Evolutionary conservation across 2,329 filamentous ascomycete species (phyloP).

Genomic region (Monosporascus sp.): DNA sequence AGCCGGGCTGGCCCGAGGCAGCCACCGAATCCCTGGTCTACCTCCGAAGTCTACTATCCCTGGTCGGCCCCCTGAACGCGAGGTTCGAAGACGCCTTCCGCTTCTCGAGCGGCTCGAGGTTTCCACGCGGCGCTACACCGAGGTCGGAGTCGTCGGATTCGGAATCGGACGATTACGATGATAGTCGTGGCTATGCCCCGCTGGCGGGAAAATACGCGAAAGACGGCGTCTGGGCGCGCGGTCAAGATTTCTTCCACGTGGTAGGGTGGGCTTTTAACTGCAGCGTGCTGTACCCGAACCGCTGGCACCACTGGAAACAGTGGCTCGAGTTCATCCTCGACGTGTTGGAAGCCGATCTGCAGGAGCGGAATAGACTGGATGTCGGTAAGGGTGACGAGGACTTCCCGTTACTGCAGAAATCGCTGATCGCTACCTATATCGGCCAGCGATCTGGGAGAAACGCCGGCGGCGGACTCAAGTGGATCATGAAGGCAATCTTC

Average conservation of each 20-base stretch:
- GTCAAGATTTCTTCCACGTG: constrained; percentile 82
- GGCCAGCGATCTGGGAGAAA: constrained; percentile 40
- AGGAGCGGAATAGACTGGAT: constrained; percentile 50
- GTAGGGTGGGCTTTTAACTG: constrained; percentile 94
- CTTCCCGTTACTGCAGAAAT: constrained; percentile 38
- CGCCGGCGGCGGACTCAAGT: constrained; percentile 35
- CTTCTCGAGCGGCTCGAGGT: constrained; percentile 43
- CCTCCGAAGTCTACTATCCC: constrained; percentile 59
- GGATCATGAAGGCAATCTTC: constrained; percentile 62
- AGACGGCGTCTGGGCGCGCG: constrained; percentile 66
- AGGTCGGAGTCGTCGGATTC: constrained; percentile 27
- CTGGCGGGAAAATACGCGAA: constrained; percentile 58
- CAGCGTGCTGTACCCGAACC: constrained; percentile 62
- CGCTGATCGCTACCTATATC: constrained; percentile 59
- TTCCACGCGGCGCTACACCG: constrained; percentile 20
- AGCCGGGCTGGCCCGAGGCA: constrained; percentile 55
- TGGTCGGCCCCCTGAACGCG: constrained; percentile 66
- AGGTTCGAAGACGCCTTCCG: constrained; percentile 66
- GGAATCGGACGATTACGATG: constrained; percentile 43
- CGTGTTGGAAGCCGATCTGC: constrained; percentile 67
- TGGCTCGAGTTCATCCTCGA: constrained; percentile 80
- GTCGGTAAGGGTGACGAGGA: constrained; percentile 25
- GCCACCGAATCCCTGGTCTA: constrained; percentile 64
- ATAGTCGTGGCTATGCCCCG: constrained; percentile 44
- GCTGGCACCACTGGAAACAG: constrained; percentile 76